Conservation (phyloP, 495 filamentous ascomycete genomes). For the Eremomyces bilateralis region DNA sequence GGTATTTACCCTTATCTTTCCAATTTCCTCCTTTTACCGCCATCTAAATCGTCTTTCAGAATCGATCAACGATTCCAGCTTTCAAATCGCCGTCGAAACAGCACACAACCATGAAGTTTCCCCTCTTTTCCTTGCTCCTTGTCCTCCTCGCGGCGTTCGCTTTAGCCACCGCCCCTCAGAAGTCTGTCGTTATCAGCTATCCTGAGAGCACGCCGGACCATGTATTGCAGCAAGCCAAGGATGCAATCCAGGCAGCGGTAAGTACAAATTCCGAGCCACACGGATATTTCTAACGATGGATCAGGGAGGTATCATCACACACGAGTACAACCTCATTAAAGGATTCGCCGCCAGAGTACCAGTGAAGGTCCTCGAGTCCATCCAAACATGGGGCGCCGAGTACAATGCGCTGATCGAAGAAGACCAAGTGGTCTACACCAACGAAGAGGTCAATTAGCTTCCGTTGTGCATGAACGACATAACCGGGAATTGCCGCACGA, state of each 20-base stretch:
- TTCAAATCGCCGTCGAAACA: neutral
- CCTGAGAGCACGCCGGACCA: constrained; percentile 46
- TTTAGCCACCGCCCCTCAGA: constrained; percentile 34
- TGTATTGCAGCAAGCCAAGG: constrained; percentile 45
- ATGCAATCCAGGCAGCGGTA: constrained; percentile 43
- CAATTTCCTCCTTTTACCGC: neutral
- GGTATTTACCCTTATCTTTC: neutral
- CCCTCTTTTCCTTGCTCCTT: constrained; percentile 24
- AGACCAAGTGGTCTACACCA: constrained; percentile 35
- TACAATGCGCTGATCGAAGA: constrained; percentile 56
- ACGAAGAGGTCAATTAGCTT: too few species aligned
- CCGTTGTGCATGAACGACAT: too few species aligned
- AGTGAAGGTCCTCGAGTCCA: constrained; percentile 39
- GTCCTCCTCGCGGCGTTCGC: constrained; percentile 24
- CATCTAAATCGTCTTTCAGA: neutral
- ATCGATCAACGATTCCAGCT: neutral
- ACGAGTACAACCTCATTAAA: constrained; percentile 36
- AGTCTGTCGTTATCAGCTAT: constrained; percentile 61
- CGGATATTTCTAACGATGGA: neutral
- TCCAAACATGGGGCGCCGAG: constrained; percentile 40
- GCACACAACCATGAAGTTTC: constrained; percentile 31
- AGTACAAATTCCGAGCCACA: constrained; percentile 21
- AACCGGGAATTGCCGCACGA: too few species aligned
- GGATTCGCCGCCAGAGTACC: constrained; percentile 59
- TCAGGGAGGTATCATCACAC: constrained; percentile 26